Base-by-base conservation (phyloP, 1,284 basidiomycete species). In the Papiliotrema fonsecae region DNA sequence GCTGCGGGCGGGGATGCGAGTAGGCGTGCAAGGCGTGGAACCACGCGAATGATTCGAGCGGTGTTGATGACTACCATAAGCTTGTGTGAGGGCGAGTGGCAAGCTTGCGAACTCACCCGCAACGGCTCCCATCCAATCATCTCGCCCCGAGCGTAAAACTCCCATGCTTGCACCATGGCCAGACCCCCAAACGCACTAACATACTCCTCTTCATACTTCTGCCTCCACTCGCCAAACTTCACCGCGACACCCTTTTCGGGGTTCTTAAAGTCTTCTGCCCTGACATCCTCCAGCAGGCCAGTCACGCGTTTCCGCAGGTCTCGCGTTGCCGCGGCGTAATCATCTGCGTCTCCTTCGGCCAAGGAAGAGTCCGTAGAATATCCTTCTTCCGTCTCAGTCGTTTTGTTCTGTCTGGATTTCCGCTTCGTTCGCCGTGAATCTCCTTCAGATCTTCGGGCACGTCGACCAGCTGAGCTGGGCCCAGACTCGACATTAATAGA, bases 141-240 rank as follows among this genome's bases (percentile, higher is more conserved):
- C 73, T 97, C 93, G 42, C 91, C 76, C 45, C 91, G 78, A 19
- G 83, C 83, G 90, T 91, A 97, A 69, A 94, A 96, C 73, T 96
- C 92, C 92, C 93, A 97, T 32, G 88, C 88, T 50, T 86, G 85
- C 0, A 94, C 85, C 49, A 94, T 80, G 0, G 86, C 88, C 39
- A 96, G 76, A 3, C 89, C 88, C 42, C 90, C 92, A 81, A 87
- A 97, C 4, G 92, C 92, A 41, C 85, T 84, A 2, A 79, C 76
- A 73, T 96, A 97, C 54, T 83, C 89, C 52, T 97, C 91, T 11
- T 77, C 76, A 61, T 86, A 91, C 54, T 76, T 77, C 45, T 79
- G 76, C 40, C 88, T 78, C 92, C 92, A 97, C 40, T 80, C 80
- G 7, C 79, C 81, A 74, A 94, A 97, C 72, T 86, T 79, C 54